Evolutionary conservation across 352 stramenopile genomes (phyloP), one percentile per base, ranked within the genome.

Genomic region (Globisporangium mamillatum): DNA sequence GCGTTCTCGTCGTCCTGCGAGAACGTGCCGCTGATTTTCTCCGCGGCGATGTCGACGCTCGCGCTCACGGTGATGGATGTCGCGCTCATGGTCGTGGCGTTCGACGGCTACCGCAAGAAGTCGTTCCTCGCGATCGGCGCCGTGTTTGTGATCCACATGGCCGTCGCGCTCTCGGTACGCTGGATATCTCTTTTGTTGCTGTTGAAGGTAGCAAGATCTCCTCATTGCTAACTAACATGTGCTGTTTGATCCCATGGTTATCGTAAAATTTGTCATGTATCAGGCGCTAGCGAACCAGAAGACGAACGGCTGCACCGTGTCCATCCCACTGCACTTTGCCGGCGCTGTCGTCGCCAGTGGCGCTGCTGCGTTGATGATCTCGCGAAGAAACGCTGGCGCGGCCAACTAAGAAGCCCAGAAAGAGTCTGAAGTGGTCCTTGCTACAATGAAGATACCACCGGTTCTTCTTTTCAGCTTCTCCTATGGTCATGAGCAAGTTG

Each of bases 51-150:
- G 34, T 91, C 83, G 10, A 89, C 84, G 60, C 72, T 94, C 54
- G 86, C 88, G 55, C 77, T 95, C 56, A 93, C 86, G 50, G 69
- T 89, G 22, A 67, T 93, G 63, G 84, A 95, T 71, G 80, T 94
- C 10, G 81, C 84, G 46, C 80, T 95, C 60, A 94, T 94, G 86
- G 73, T 94, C 71, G 63, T 95, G 18, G 86, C 88, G 46, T 95
- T 95, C 66, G 82, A 91, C 32, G 85, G 84, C 29, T 95, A 91
- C 71, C 86, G 88, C 66, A 89, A 89, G 66, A 75, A 76, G 20
- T 91, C 79, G 32, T 41, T 59, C 34, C 25, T 86, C 44, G 67
- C 75, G 22, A 70, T 93, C 24, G 80, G 70, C 36, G 73, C 73
- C 25, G 87, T 93, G 8, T 78, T 84, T 53, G 63, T 88, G n/a